Conservation (phyloP, 2,329 filamentous ascomycete genomes). For the Beauveria bassiana region DNA sequence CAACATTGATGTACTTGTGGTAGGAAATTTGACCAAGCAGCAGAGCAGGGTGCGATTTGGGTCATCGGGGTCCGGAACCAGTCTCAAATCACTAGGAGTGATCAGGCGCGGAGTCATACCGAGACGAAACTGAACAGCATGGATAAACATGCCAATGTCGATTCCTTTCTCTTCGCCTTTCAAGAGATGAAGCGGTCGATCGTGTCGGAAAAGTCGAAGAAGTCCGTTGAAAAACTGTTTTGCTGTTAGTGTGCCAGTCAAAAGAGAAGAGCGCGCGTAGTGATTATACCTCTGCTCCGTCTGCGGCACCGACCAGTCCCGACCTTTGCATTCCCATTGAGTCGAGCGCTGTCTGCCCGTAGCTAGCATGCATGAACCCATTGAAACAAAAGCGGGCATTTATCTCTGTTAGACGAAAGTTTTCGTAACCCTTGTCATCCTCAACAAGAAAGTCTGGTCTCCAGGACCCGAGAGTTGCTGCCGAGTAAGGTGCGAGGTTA, state of each 20-base stretch:
- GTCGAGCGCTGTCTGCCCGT: conserved; percentile 24
- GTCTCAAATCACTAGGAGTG: conserved; percentile 24
- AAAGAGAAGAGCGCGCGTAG: neutral
- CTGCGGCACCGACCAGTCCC: conserved; percentile 19
- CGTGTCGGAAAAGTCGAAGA: conserved; percentile 22
- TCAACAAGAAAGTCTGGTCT: conserved; percentile 33
- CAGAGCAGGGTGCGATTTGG: conserved; percentile 21
- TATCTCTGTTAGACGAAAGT: conserved; percentile 31
- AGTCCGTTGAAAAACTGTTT: conserved; percentile 25
- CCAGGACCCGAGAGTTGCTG: conserved; percentile 23
- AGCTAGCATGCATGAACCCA: conserved; percentile 23
- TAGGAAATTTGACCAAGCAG: conserved; percentile 10
- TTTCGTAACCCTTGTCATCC: conserved; percentile 17
- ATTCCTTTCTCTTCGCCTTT: conserved; percentile 30
- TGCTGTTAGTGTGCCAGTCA: neutral
- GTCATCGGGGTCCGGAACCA: conserved; percentile 19
- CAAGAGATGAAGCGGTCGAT: conserved; percentile 26
- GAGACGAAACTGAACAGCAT: conserved; percentile 21
- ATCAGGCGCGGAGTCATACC: conserved; percentile 26
- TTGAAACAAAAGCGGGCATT: conserved; percentile 35
- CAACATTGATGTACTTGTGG: conserved; percentile 9
- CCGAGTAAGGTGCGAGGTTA: neutral
- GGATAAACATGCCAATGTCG: conserved; percentile 32
- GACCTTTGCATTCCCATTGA: conserved; percentile 9
- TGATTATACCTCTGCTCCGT: conserved; percentile 17